Evolutionary conservation across 768 basidiomycete genomes (phyloP).

Genomic region (Kwoniella botswanensis): DNA sequence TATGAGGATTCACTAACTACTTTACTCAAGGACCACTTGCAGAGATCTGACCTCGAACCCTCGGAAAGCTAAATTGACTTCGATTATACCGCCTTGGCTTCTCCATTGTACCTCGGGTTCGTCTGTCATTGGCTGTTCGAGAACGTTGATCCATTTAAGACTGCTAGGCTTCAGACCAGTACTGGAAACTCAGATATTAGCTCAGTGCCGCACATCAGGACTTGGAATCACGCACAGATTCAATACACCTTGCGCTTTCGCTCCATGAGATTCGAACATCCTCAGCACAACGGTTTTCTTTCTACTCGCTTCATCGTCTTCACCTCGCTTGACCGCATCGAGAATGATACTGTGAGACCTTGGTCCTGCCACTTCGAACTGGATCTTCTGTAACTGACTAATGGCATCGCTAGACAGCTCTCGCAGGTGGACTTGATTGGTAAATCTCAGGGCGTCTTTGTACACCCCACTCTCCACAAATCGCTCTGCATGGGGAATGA

Average conservation of each 20-base stretch:
- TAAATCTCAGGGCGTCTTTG: constrained; percentile 25
- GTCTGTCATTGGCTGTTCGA: constrained; percentile 69
- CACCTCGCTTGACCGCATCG: constrained; percentile 25
- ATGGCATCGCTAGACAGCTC: not conserved
- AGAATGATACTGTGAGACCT: not conserved
- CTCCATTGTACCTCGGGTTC: constrained; percentile 20
- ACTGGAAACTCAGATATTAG: constrained; percentile 42
- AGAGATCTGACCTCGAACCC: constrained; percentile 73
- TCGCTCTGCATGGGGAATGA: constrained; percentile 66
- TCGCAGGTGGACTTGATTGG: constrained; percentile 14
- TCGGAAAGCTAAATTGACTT: constrained; percentile 66
- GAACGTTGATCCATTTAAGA: constrained; percentile 74
- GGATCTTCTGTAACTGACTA: not conserved
- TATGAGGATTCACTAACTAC: not conserved
- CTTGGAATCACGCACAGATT: constrained; percentile 59
- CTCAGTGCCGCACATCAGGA: constrained; percentile 29
- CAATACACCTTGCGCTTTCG: constrained; percentile 72
- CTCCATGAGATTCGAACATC: constrained; percentile 88
- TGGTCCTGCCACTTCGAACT: constrained; percentile 2
- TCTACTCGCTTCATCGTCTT: constrained; percentile 1
- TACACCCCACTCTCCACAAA: constrained; percentile 29
- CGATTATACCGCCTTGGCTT: not conserved
- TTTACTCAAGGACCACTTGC: constrained; percentile 2
- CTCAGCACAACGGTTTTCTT: constrained; percentile 72
- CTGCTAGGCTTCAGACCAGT: constrained; percentile 38